Percentiles rank a stretch among this genome's conserved stretches.
These are phyloP conservation scores for Fusarium pseudocircinatum DNA, from an alignment of 2,329 filamentous ascomycete species.

Conservation along the genomic window DNA sequence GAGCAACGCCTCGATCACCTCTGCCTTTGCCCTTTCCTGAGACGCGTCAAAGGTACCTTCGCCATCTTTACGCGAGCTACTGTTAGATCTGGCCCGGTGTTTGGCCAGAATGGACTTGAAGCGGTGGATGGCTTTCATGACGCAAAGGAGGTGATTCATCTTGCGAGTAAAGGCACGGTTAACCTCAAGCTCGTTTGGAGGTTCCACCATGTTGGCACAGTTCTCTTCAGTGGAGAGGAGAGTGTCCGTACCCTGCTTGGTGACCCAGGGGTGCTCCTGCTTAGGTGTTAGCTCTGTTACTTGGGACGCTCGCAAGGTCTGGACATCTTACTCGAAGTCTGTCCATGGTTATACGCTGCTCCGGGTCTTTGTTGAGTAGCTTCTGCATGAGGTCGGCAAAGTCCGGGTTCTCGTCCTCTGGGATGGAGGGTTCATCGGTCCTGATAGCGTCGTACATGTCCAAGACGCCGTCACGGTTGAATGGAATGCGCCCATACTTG, in stretches of 20 bases:
- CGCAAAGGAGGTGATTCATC: conserved; percentile 85
- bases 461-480: conserved; percentile 79
- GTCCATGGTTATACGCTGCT: conserved; percentile 83
- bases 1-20: conserved; percentile 61
- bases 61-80: conserved; percentile 11
- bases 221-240: conserved; percentile 87
- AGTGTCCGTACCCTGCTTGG: conserved; percentile 78
- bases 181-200: conserved; percentile 89
- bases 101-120: conserved; percentile 79
- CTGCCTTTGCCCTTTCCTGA: conserved; percentile 52
- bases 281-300: conserved; percentile 24
- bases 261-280: conserved; percentile 94
- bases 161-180: conserved; percentile 90
- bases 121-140: conserved; percentile 90
- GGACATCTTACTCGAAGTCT: conserved; percentile 75
- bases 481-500: conserved; percentile 87
- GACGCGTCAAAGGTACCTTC: conserved; percentile 33
- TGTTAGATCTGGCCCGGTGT: conserved; percentile 26
- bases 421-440: conserved; percentile 70
- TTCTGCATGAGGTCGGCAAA: conserved; percentile 79
- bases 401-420: conserved; percentile 69
- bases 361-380: conserved; percentile 86
- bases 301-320: not conserved
- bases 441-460: conserved; percentile 93
- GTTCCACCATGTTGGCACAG: conserved; percentile 79